A percentile compares a stretch with the other conserved stretches of the same genome.
Conservation (phyloP, 257 asterid genomes). For the Linderniella brevidens region DNA sequence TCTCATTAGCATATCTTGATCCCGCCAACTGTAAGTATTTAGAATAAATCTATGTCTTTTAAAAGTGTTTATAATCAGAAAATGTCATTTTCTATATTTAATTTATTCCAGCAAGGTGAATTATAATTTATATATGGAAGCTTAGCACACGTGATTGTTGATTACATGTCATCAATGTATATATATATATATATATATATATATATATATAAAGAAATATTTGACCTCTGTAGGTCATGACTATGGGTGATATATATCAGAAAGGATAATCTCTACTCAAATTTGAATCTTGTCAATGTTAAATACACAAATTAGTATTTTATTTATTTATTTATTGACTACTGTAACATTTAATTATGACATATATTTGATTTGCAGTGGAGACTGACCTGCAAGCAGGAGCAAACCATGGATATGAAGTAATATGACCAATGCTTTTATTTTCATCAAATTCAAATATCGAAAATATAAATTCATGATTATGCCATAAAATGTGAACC, state of each 20-base stretch:
- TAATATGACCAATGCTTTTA: conserved; percentile 8
- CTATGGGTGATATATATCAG: no score
- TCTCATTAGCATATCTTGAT: conserved; percentile 84
- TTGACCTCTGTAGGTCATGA: no score
- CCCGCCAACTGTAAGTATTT: conserved; percentile 61
- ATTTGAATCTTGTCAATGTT: no score
- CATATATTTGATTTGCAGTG: conserved; percentile 26
- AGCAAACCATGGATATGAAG: conserved; percentile 79
- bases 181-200: no score
- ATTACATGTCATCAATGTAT: no score
- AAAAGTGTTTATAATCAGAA: background rate
- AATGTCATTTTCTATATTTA: background rate
- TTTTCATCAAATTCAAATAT: background rate
- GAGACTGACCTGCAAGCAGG: conserved; percentile 96
- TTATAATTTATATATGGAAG: no score
- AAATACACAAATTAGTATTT: background rate
- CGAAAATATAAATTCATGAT: background rate
- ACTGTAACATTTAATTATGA: background rate
- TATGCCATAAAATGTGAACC: background rate
- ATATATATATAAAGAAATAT: no score
- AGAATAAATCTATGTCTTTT: background rate
- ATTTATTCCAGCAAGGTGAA: no score
- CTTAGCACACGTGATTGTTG: no score
- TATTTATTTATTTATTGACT: background rate
- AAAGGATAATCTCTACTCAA: no score